Evolutionary conservation across 2,329 filamentous ascomycete genomes (phyloP), one percentile per base, ranked within the genome.

Genomic region (Colletotrichum caudatum): DNA sequence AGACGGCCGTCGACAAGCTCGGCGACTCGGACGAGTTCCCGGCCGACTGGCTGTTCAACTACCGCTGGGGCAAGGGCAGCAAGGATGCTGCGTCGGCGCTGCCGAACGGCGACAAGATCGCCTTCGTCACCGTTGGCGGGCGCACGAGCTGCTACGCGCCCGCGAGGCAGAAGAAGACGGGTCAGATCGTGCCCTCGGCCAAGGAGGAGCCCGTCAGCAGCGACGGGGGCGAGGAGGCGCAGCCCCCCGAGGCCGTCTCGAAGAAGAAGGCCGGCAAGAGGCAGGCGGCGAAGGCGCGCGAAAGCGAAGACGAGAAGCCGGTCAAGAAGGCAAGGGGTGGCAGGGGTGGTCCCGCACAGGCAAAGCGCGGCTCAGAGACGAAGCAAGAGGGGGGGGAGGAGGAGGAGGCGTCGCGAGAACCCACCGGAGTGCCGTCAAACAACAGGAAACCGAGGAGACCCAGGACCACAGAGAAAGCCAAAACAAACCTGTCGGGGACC

Each of bases 141-240:
- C 86, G 96, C 57, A 98, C 96, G 4, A 97, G 94, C 77, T 97
- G 95, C 59, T 92, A 95, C 64, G 94, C 97, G 0, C 94, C 94
- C 0, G 90, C 86, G 16, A 83, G 96, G 37, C 96, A 98, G 83
- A 97, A 94, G 84, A 97, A 97, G 85, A 88, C 81, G 0, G 87
- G 86, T 0, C 78, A 78, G 4, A 79, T 84, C 5, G 79, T 78
- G 5, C 73, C 81, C 0, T 81, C 81, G 0, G 81, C 83, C 39
- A 87, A 88, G 74, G 82, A 84, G 57, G 82, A 85, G 69, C 76
- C 79, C 0, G 59, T 80, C 3, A 23, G 46, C 29, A 29, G 29
- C 29, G 29, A 4, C 20, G 79, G 82, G 51, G 78, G 79, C 6
- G 78, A 77, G 16, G 74, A 78, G 20, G 71, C 74, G 2, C 74